Evolutionary conservation across 306 rosid genomes (phyloP).

Genomic region (Trichosanthes truncata): DNA sequence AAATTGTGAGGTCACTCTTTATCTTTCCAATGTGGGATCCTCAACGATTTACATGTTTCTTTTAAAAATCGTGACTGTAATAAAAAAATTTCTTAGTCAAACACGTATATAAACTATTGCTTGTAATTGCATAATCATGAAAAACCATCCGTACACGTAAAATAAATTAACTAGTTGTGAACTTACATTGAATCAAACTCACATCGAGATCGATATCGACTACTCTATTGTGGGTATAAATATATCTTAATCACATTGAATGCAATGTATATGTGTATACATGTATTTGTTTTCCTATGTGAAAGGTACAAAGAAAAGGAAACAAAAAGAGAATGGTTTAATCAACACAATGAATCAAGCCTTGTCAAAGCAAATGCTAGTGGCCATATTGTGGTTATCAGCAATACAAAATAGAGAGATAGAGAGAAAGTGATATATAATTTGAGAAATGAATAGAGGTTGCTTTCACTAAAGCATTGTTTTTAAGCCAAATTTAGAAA

Average conservation of each 20-base stretch:
- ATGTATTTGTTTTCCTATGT: background rate
- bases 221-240: background rate
- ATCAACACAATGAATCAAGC: background rate
- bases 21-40: too few species aligned
- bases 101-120: too few species aligned
- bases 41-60: background rate
- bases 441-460: background rate
- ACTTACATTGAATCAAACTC: background rate
- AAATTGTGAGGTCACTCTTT: too few species aligned
- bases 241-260: background rate
- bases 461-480: slow-evolving; percentile 3
- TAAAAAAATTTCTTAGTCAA: background rate
- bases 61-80: background rate
- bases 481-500: slow-evolving; percentile 18
- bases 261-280: slow-evolving; percentile 1
- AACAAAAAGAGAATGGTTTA: background rate
- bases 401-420: background rate
- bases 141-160: background rate
- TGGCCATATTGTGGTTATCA: slow-evolving; percentile 9
- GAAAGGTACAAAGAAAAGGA: background rate
- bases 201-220: background rate
- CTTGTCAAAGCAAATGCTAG: slow-evolving; percentile 6
- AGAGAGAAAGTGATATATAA: too few species aligned
- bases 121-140: too few species aligned
- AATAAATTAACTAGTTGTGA: background rate